Percentiles rank a stretch among this genome's conserved stretches.
These are phyloP conservation scores for Zygosaccharomyces sapae DNA, from an alignment of 1,139 yeast genomes.

Conservation along the genomic window DNA sequence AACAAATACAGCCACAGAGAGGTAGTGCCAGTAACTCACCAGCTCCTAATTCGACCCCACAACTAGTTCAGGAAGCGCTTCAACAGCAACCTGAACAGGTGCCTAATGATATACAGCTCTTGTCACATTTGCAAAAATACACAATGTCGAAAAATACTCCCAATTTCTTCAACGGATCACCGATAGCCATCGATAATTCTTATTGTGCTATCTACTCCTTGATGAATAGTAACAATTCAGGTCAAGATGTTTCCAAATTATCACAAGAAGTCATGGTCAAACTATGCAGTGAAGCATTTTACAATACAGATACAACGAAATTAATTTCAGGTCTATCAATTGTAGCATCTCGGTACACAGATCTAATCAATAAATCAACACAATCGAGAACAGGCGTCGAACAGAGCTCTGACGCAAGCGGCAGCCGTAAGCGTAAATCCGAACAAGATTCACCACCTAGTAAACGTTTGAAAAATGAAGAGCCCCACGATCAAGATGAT, in stretches of 20 bases:
- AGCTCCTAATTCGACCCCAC: conserved; percentile 9
- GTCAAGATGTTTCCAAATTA: conserved; percentile 65
- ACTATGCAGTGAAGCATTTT: conserved; percentile 64
- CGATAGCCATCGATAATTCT: conserved; percentile 38
- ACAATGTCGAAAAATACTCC: conserved; percentile 28
- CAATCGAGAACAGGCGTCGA: conserved; percentile 9
- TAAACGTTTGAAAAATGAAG: conserved; percentile 11
- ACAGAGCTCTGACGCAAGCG: conserved; percentile 8
- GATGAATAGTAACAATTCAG: conserved; percentile 55
- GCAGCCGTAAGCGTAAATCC: conserved; percentile 9
- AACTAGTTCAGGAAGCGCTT: conserved; percentile 2
- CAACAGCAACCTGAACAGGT: not conserved
- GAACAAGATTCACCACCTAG: conserved; percentile 10
- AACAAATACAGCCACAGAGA: not conserved
- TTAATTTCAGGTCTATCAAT: conserved; percentile 67
- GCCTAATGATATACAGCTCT: conserved; percentile 12
- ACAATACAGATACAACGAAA: conserved; percentile 49
- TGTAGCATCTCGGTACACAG: conserved; percentile 57
- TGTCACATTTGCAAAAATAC: conserved; percentile 28
- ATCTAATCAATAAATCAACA: conserved; percentile 36
- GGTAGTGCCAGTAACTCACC: conserved; percentile 7
- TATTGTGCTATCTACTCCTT: conserved; percentile 52
- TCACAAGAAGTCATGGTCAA: conserved; percentile 59
- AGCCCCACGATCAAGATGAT: conserved; percentile 6
- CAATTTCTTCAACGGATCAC: conserved; percentile 37